phyloP scores from a whole-genome alignment of 2,329 filamentous ascomycete genomes.

The Magnaporthales sp. region DNA sequence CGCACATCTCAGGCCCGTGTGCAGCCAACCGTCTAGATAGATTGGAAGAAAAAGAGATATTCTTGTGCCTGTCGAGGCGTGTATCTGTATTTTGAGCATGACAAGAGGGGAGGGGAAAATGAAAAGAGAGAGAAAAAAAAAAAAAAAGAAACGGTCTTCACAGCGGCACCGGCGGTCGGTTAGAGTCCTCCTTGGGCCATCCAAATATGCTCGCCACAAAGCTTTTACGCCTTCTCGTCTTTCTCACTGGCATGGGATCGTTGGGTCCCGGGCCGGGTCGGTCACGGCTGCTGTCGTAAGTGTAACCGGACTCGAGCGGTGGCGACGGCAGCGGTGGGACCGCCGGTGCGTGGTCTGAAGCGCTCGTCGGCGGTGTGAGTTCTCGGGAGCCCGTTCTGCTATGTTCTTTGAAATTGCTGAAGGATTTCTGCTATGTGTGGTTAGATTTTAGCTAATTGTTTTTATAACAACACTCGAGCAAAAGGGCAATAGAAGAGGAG shows the following conservation, averaged over 20 bases:
- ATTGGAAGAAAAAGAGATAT: background rate
- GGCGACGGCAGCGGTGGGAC: slow-evolving; percentile 3
- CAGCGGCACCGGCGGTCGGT: slow-evolving; percentile 7
- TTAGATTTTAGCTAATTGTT: background rate
- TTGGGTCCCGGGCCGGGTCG: background rate
- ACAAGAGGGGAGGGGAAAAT: background rate
- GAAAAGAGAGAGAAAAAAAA: background rate
- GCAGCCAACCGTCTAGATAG: background rate
- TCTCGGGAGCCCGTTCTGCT: slow-evolving; percentile 10
- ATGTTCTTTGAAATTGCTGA: slow-evolving; percentile 19
- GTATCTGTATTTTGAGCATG: background rate
- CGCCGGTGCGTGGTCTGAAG: slow-evolving; percentile 7
- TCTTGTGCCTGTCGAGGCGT: background rate
- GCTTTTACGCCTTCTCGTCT: slow-evolving; percentile 33
- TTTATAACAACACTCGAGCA: background rate
- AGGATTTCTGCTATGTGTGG: slow-evolving; percentile 15
- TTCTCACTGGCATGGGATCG: slow-evolving; percentile 10
- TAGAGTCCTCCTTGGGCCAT: slow-evolving; percentile 12
- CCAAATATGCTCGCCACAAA: slow-evolving; percentile 37
- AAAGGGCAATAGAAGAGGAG: background rate
- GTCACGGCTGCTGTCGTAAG: background rate
- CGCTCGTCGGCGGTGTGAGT: slow-evolving; percentile 12
- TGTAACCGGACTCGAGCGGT: background rate
- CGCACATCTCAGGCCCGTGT: background rate
- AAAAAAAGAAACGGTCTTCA: background rate